A percentile compares a stretch with the other conserved stretches of the same genome.
These are phyloP conservation scores for Daldinia sp. DNA, from an alignment of 2,329 filamentous ascomycete species.

Conservation along the genomic window DNA sequence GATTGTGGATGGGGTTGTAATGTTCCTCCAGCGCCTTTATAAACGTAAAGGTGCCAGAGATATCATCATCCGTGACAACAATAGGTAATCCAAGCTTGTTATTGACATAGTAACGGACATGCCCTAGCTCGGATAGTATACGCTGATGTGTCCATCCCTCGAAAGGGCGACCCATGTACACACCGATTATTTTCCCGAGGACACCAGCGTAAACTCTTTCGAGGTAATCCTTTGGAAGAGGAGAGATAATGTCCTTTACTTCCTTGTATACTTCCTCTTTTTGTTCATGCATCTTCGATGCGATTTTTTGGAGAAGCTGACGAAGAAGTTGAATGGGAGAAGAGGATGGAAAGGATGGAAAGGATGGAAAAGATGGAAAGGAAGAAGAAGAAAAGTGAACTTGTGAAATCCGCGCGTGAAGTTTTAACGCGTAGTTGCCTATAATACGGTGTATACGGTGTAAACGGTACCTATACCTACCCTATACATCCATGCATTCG, in stretches of 20 bases:
- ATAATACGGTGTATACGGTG: too few species aligned
- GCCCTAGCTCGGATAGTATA: slow-evolving; percentile 46
- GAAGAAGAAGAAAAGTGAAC: neutral
- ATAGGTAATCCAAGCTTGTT: slow-evolving; percentile 41
- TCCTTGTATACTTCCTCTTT: neutral
- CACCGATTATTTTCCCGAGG: slow-evolving; percentile 51
- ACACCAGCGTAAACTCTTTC: slow-evolving; percentile 51
- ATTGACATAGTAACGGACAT: slow-evolving; percentile 48
- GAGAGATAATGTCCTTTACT: neutral
- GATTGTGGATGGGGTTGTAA: neutral
- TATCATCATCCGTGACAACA: slow-evolving; percentile 48
- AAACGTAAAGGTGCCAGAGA: slow-evolving; percentile 50
- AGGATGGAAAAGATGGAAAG: neutral
- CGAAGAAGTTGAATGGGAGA: neutral
- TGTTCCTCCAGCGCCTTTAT: slow-evolving; percentile 49
- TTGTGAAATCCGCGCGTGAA: neutral
- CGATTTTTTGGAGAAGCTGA: neutral
- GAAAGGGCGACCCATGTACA: slow-evolving; percentile 50
- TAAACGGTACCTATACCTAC: neutral
- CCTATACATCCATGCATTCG: too few species aligned
- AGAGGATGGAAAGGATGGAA: neutral
- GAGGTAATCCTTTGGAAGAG: slow-evolving; percentile 42
- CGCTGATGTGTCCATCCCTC: slow-evolving; percentile 50
- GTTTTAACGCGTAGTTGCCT: neutral
- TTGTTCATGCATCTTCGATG: neutral